Conservation (phyloP, 1,284 basidiomycete genomes). For the Xerocomus nothofagi region DNA sequence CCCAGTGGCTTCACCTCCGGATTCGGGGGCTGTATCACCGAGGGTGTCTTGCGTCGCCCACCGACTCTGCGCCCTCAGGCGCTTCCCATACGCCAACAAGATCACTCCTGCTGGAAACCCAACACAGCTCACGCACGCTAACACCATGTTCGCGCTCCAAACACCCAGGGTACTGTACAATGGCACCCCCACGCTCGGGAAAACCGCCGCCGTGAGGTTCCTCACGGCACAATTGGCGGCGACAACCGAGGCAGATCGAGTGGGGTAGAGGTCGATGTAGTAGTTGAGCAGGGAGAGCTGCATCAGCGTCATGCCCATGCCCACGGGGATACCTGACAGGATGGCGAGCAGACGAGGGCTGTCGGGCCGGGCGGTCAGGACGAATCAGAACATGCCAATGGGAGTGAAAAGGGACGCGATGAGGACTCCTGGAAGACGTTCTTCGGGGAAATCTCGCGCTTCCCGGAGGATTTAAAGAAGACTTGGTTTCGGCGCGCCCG, state of each 20-base stretch:
- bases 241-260: constrained; percentile 29
- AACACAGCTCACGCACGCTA: constrained; percentile 27
- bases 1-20: not conserved
- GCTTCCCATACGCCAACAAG: constrained; percentile 25
- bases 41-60: constrained; percentile 28
- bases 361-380: constrained; percentile 19
- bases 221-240: constrained; percentile 30
- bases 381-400: constrained; percentile 31
- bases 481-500: constrained; percentile 16
- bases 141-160: constrained; percentile 15
- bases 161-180: constrained; percentile 23
- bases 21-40: not conserved
- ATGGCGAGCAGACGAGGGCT: constrained; percentile 10
- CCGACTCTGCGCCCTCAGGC: constrained; percentile 21
- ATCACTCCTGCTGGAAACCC: constrained; percentile 24
- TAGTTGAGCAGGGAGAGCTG: constrained; percentile 30
- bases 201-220: constrained; percentile 22
- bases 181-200: constrained; percentile 29
- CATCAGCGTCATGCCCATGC: constrained; percentile 30
- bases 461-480: constrained; percentile 12
- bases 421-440: constrained; percentile 27
- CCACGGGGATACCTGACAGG: constrained; percentile 27
- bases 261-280: constrained; percentile 33
- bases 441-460: constrained; percentile 28
- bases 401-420: constrained; percentile 28